phyloP scores from a whole-genome alignment of 805 yeast species.

The Yarrowia keelungensis region DNA sequence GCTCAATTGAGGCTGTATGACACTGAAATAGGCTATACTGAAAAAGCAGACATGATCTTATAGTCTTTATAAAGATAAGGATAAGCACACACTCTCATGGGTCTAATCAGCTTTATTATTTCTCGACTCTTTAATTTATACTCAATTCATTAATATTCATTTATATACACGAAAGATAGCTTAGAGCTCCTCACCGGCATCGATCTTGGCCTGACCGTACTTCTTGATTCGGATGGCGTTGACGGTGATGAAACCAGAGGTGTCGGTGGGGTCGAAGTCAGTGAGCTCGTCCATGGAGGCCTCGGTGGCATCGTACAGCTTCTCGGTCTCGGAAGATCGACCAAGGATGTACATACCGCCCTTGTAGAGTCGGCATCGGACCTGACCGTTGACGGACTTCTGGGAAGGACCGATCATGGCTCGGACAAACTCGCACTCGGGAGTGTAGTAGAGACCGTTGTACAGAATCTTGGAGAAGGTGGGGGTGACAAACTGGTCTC shows the following conservation, averaged over 20 bases:
- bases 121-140: too few species aligned
- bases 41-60: too few species aligned
- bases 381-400: constrained; percentile 93
- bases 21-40: too few species aligned
- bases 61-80: too few species aligned
- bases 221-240: constrained; percentile 98
- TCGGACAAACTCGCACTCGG: constrained; percentile 97
- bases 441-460: constrained; percentile 98
- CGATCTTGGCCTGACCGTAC: constrained; percentile 94
- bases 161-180: constrained; percentile 21
- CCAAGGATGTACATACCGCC: constrained; percentile 86
- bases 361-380: constrained; percentile 92
- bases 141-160: constrained; percentile 1
- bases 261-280: constrained; percentile 96
- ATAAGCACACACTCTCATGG: too few species aligned
- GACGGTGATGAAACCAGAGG: constrained; percentile 96
- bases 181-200: constrained; percentile 61
- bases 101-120: too few species aligned
- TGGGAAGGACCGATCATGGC: constrained; percentile 84
- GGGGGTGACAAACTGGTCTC: constrained; percentile 96
- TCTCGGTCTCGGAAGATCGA: constrained; percentile 94
- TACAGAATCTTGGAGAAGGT: constrained; percentile 87
- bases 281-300: constrained; percentile 99
- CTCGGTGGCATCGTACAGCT: constrained; percentile 96
- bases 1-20: too few species aligned